Evolutionary conservation across 441 rosid genomes (phyloP), one percentile per base, ranked within the genome.

Genomic region (Monsonia emarginata): DNA sequence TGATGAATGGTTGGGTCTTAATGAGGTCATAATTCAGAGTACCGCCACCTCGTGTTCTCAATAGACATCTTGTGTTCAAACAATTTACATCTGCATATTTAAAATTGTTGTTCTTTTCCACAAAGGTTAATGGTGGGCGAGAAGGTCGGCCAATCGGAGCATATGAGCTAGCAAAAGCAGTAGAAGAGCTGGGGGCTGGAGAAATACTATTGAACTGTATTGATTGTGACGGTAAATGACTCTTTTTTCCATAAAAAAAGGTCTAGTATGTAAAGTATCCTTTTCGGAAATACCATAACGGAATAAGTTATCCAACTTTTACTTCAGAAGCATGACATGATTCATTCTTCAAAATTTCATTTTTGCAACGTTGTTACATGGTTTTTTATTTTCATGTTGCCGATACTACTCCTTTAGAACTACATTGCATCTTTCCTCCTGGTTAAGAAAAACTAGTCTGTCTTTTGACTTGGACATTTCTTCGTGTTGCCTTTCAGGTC

Each of bases 81-180:
- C 21, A 44, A 18, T n/a, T 44, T 66, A 22, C 70, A 34, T 40
- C 63, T 59, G 36, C 46, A 64, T 40, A 30, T 62, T 54, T 62
- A 59, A 24, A 52, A 54, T 58, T 64, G 13, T 11, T 64, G 11
- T 63, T 65, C 27, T 71, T 62, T 56, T 63, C 69, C 70, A 8
- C 69, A 65, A 74, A 94, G 99, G 96, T 91, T 67, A 86, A 79
- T 66, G 99, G 99, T 26, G 99, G 97, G 40, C 87, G 96, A 80
- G 97, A 94, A 76, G 97, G 96, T 70, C 85, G 97, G 64, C 96
- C 90, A 57, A 85, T 89, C 70, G 96, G 97, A 77, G 99, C 99
- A 31, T 89, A 84, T 72, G 99, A 94, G 86, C 96, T 91, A 73
- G 97, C 99, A 26, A 89, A 85, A 85, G 89, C 89, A 57, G 97